A percentile compares a stretch with the other conserved stretches of the same genome.
Evolutionary conservation across 2,329 filamentous ascomycete genomes (phyloP).

Genomic region (Aspergillus piperis): DNA sequence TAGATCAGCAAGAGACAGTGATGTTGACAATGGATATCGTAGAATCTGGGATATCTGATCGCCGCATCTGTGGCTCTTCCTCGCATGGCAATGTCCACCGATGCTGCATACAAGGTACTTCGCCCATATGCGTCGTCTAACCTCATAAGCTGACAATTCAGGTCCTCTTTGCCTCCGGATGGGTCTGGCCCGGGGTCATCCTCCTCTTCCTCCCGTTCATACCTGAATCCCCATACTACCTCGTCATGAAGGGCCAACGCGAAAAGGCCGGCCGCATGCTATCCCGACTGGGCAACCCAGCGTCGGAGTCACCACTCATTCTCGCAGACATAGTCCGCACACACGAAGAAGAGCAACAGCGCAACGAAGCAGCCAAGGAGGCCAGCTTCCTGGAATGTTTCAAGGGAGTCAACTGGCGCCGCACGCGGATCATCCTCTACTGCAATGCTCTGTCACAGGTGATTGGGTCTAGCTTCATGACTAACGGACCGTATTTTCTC

Average conservation of each 20-base stretch:
- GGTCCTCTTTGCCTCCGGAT: slow-evolving; percentile 9
- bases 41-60: slow-evolving; percentile 7
- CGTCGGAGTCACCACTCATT: background rate
- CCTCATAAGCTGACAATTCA: background rate
- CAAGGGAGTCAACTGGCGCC: slow-evolving; percentile 1
- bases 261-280: background rate
- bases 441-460: slow-evolving; percentile 1
- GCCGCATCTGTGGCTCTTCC: slow-evolving; percentile 1
- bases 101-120: slow-evolving; percentile 5
- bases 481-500: slow-evolving; percentile 6
- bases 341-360: background rate
- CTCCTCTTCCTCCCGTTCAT: background rate
- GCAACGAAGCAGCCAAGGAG: background rate
- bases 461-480: slow-evolving; percentile 3
- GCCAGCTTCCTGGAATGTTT: background rate
- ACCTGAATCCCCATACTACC: slow-evolving; percentile 4
- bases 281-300: background rate
- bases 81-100: background rate
- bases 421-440: slow-evolving; percentile 12
- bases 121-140: no score
- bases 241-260: background rate
- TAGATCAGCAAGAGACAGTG: no score
- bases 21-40: no score
- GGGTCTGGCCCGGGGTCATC: slow-evolving; percentile 6
- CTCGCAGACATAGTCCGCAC: background rate